Evolutionary conservation across 2,329 filamentous ascomycete species (phyloP).

Genomic region (Curvularia verruculosa): DNA sequence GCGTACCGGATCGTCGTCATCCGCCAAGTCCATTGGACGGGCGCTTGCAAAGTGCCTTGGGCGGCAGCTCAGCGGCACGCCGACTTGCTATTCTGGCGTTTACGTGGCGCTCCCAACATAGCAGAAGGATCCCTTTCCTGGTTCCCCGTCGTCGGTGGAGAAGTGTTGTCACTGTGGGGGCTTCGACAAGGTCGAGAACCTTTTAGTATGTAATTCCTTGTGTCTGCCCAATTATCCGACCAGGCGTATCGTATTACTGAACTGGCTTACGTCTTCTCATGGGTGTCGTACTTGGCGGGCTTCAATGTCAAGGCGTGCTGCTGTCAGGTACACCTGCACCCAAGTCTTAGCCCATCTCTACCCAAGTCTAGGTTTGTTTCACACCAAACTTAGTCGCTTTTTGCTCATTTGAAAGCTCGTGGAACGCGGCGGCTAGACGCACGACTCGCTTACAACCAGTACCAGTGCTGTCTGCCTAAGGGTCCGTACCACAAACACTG

Average conservation of each 20-base stretch:
- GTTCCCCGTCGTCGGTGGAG: conserved; percentile 5
- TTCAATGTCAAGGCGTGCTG: background rate
- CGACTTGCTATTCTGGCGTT: conserved; percentile 6
- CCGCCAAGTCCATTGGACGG: conserved; percentile 9
- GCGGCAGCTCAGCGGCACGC: conserved; percentile 11
- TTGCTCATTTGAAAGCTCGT: background rate
- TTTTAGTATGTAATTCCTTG: background rate
- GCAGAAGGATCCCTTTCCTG: conserved; percentile 10
- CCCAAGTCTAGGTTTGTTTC: conserved; percentile 2
- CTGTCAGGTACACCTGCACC: conserved; percentile 2
- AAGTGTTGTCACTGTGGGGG: conserved; percentile 6
- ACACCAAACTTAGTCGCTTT: conserved; percentile 2
- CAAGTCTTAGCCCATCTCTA: conserved; percentile 1
- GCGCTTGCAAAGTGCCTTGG: conserved; percentile 1
- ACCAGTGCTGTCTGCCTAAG: background rate
- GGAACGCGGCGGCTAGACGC: background rate
- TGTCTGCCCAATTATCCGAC: background rate
- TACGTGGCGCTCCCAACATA: conserved; percentile 18
- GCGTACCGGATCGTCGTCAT: conserved; percentile 12
- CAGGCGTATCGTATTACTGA: background rate
- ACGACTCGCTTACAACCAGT: background rate
- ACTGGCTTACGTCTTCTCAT: background rate
- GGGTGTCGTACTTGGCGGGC: background rate
- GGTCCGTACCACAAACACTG: background rate
- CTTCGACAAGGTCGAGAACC: conserved; percentile 6